Conservation (phyloP, 768 basidiomycete genomes). For the Collybiopsis confluens region DNA sequence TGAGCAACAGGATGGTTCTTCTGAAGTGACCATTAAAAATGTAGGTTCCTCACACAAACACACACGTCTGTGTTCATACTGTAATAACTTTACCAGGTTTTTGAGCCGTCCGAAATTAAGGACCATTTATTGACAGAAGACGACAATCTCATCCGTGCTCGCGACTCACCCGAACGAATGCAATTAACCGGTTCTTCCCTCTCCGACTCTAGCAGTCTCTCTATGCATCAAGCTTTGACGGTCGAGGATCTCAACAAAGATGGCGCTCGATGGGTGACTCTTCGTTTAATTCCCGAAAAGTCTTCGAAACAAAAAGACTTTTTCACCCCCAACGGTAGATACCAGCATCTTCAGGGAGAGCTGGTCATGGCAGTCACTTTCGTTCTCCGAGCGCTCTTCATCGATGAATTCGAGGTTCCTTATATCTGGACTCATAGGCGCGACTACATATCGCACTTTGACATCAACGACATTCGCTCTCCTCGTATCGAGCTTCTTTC, state of each 20-base stretch:
- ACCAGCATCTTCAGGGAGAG: constrained; percentile 55
- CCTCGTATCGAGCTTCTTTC: constrained; percentile 68
- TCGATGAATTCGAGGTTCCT: constrained; percentile 89
- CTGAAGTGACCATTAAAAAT: constrained; percentile 84
- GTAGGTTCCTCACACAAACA: constrained; percentile 35
- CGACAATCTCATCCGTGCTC: constrained; percentile 86
- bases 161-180: constrained; percentile 94
- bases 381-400: constrained; percentile 77
- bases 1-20: constrained; percentile 44
- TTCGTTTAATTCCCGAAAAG: constrained; percentile 67
- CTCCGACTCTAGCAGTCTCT: constrained; percentile 59
- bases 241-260: constrained; percentile 65
- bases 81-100: constrained; percentile 74
- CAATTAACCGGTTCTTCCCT: constrained; percentile 84
- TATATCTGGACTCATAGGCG: constrained; percentile 93
- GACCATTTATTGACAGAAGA: constrained; percentile 87
- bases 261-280: constrained; percentile 87
- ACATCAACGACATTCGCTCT: constrained; percentile 56
- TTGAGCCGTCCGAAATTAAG: constrained; percentile 95
- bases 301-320: constrained; percentile 48
- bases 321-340: constrained; percentile 61
- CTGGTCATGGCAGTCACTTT: constrained; percentile 77
- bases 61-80: constrained; percentile 11
- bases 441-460: constrained; percentile 85
- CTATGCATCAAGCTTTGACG: constrained; percentile 57